A percentile compares a stretch with the other conserved stretches of the same genome.
Evolutionary conservation across 495 filamentous ascomycete species (phyloP).

Genomic region (Hypoxylon fragiforme): DNA sequence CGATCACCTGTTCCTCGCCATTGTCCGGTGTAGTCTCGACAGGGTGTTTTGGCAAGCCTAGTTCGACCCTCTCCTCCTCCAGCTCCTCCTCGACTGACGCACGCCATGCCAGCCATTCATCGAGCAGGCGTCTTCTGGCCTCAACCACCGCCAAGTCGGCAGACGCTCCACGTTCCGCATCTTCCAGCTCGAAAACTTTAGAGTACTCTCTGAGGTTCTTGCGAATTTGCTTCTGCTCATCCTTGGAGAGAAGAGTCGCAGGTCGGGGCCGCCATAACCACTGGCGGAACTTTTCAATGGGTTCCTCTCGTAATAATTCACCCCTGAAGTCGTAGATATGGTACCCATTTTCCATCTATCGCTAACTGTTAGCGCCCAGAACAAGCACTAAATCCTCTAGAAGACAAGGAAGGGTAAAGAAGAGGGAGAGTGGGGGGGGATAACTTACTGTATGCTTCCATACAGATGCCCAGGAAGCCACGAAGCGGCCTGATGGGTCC

Average conservation of each 20-base stretch:
- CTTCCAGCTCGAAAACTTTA: conserved; percentile 91
- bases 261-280: conserved; percentile 92
- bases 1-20: conserved; percentile 72
- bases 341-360: conserved; percentile 97
- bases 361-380: conserved; percentile 41
- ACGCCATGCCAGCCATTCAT: conserved; percentile 90
- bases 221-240: conserved; percentile 95
- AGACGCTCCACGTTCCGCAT: conserved; percentile 85
- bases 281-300: conserved; percentile 97
- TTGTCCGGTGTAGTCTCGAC: conserved; percentile 60
- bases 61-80: conserved; percentile 67
- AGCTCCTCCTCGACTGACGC: conserved; percentile 73
- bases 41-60: conserved; percentile 66
- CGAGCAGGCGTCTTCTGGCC: conserved; percentile 75
- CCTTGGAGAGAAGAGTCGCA: conserved; percentile 81
- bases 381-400: no score
- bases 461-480: conserved; percentile 85
- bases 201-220: conserved; percentile 98
- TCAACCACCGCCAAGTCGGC: conserved; percentile 94
- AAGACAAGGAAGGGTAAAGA: no score
- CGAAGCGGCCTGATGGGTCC: conserved; percentile 94
- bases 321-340: conserved; percentile 97
- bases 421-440: neutral
- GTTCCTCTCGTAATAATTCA: conserved; percentile 84
- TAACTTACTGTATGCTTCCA: conserved; percentile 95